Percentiles rank a stretch among this genome's conserved stretches.
phyloP scores from a whole-genome alignment of 2,329 filamentous ascomycete species.

The Arthrobotrys pseudoclavata region DNA sequence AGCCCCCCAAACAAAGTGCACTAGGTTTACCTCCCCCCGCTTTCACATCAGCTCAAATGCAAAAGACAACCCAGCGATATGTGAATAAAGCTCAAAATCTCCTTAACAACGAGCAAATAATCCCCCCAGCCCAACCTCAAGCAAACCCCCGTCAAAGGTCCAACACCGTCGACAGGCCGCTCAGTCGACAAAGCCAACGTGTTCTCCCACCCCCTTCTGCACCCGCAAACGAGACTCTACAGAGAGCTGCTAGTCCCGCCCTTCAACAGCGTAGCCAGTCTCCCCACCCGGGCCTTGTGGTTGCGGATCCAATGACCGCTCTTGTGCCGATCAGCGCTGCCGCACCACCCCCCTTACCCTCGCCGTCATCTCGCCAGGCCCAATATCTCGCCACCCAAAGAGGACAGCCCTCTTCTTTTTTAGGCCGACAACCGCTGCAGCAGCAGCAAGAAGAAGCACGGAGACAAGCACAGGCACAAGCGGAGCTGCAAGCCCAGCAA shows the following conservation, averaged over 20 bases:
- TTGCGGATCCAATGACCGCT: constrained; percentile 51
- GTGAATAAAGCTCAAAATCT: constrained; percentile 84
- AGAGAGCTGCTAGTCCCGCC: constrained; percentile 44
- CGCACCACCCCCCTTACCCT: constrained; percentile 48
- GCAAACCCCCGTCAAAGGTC: constrained; percentile 63
- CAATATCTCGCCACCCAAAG: constrained; percentile 45
- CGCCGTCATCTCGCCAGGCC: constrained; percentile 41
- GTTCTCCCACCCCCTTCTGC: constrained; percentile 48
- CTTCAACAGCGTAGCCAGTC: constrained; percentile 24
- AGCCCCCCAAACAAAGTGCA: constrained; percentile 72
- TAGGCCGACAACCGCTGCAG: constrained; percentile 29
- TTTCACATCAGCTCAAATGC: constrained; percentile 94
- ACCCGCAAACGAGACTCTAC: constrained; percentile 11
- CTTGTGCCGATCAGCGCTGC: constrained; percentile 35
- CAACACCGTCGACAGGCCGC: constrained; percentile 61
- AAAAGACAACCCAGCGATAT: constrained; percentile 91
- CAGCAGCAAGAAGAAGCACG: constrained; percentile 31
- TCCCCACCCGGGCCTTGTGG: constrained; percentile 11
- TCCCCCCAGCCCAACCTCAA: constrained; percentile 69
- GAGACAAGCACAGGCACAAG: constrained; percentile 39
- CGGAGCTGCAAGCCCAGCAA: constrained; percentile 49
- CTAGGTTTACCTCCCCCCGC: constrained; percentile 91
- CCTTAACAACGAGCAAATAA: constrained; percentile 69
- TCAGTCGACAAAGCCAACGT: constrained; percentile 47
- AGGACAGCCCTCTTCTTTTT: constrained; percentile 36